Evolutionary conservation across 1,284 basidiomycete genomes (phyloP), one percentile per base, ranked within the genome.

Genomic region (Apiotrichum akiyoshidainum): DNA sequence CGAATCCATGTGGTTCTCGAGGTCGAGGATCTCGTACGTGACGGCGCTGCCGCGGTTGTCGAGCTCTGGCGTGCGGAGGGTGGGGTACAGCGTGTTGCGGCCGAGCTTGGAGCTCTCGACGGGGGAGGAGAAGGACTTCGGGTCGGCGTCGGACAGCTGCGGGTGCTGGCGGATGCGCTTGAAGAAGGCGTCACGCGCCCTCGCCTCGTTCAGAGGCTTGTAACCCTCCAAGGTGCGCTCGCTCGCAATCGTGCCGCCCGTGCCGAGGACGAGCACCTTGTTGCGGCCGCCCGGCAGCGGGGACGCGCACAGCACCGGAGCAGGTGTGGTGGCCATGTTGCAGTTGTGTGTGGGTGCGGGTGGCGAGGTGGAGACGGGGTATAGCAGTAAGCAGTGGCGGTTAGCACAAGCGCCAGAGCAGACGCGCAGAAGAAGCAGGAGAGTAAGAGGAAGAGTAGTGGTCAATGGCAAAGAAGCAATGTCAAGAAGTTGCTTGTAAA

Each of bases 151-250:
- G 35, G 64, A 58, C 45, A 76, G 59, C 53, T 69, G 68, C 14
- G 74, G 74, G 60, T 76, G 74, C 56, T 72, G 72, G 21, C 73
- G 57, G 52, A 76, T 75, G n/a, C 74, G 65, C 22, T 72, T 66
- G 63, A 68, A 76, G 60, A 76, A 76, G 10, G 63, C 57, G 55
- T 73, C 70, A 45, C 69, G 63, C 37, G 60, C 60, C 57, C 31
- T 56, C n/a, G 68, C 70, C 70, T 76, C 62, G 14, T 50, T 52
- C n/a, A 57, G 48, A n/a, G 73, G 73, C 22, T 68, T 65, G 45
- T 68, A 70, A 2, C 74, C 74, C 49, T 68, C 65, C 10, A 57
- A 49, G 0, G 74, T 75, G 31, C 68, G 70, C 56, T 76, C 74
- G 31, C 59, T 65, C 17, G 74, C 74, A 21, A 76, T 76, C 11